Base-by-base conservation (phyloP, 2,329 filamentous ascomycete species). In the Dothideomycetes sp. region DNA sequence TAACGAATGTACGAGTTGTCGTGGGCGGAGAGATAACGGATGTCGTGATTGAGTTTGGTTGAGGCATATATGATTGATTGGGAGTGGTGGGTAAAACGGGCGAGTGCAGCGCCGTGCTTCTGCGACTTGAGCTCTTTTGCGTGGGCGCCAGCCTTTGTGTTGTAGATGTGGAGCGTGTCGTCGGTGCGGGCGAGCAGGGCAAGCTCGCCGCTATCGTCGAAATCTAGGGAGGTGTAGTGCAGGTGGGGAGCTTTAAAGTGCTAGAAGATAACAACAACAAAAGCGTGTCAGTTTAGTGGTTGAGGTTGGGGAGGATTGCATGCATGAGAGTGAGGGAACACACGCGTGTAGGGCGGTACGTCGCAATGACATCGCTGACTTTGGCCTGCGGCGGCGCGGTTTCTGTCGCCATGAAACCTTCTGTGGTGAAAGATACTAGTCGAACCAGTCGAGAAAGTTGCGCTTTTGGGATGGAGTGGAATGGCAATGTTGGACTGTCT, bases 1-100 rank as follows among this genome's bases (percentile, higher is more conserved):
- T 98, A 98, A 47, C 91, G 83, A 47, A 96, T 84, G 61, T 94
- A 98, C 45, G 82, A 84, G 65, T 96, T 95, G 62, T 96, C 91
- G 63, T 98, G 91, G 10, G 82, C 94, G 43, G 77, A 93, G 47
- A 87, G 82, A 64, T 83, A 95, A 58, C 79, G 81, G 50, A 83
- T 93, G 54, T 78, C 87, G 67, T 89, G 82, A 56, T 98, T 93
- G 53, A 93, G 79, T 59, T 94, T 95, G 10, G 91, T 98, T 58
- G 85, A 94, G 37, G 91, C 88, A 56, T 96, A 95, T 45, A 98
- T 80, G 56, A 98, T 86, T 58, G 85, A 88, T 16, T 85, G 85
- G 49, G 80, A 80, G 46, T 89, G 84, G 59, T 96, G 91, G 1
- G 89, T 94, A 62, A 96, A 98, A 52, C 85, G 83, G 25, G 91